Conservation (phyloP, 768 basidiomycete species). For the Leccinum disarticulatum region DNA sequence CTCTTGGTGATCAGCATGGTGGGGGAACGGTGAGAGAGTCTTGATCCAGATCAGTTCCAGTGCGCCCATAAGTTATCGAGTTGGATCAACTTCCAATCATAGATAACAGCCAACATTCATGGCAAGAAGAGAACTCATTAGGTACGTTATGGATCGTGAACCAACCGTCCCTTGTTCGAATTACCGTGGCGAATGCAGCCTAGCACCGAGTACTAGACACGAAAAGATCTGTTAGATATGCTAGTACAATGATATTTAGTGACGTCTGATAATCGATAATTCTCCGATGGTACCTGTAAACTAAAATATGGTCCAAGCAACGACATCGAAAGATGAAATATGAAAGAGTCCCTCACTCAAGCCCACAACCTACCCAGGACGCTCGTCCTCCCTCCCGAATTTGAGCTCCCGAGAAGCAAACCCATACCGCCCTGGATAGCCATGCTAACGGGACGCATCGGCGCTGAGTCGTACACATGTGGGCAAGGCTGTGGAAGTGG, state of each 20-base stretch:
- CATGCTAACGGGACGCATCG: slow-evolving; percentile 72
- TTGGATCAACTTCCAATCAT: neutral
- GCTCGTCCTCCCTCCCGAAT: slow-evolving; percentile 42
- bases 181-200: no score
- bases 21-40: neutral
- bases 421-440: slow-evolving; percentile 75
- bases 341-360: slow-evolving; percentile 7
- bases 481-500: slow-evolving; percentile 71
- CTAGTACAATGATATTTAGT: neutral
- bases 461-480: slow-evolving; percentile 74
- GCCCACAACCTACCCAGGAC: slow-evolving; percentile 65
- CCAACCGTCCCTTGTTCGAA: neutral
- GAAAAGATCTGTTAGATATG: neutral
- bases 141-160: neutral
- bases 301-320: neutral
- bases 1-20: slow-evolving; percentile 83
- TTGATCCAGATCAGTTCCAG: neutral
- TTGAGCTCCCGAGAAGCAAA: slow-evolving; percentile 49
- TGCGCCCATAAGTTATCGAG: neutral
- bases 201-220: neutral
- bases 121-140: no score
- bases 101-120: neutral
- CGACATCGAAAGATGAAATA: neutral
- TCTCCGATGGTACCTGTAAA: neutral
- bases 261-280: neutral